Conservation (phyloP, 805 yeast species). For the Candida ponderosae region DNA sequence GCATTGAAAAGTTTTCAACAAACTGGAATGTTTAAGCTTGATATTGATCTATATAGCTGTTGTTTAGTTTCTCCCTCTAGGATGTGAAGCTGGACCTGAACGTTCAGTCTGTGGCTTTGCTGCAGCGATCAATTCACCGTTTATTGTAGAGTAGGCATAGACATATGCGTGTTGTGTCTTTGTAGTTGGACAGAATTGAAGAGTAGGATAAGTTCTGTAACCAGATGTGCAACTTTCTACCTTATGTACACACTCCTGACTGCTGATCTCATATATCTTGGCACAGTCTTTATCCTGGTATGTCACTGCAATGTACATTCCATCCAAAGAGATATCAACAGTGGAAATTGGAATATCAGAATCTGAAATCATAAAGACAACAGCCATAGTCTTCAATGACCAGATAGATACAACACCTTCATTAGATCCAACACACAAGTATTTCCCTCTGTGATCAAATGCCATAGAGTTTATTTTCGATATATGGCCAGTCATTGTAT, state of each 20-base stretch:
- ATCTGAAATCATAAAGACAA: slow-evolving; percentile 28
- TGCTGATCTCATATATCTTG: slow-evolving; percentile 28
- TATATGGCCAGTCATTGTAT: slow-evolving; percentile 36
- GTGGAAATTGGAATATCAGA: slow-evolving; percentile 35
- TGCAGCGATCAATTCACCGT: slow-evolving; percentile 10
- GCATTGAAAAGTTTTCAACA: no score
- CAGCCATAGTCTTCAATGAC: slow-evolving; percentile 33
- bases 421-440: slow-evolving; percentile 44
- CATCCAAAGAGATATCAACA: slow-evolving; percentile 36
- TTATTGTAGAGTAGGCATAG: slow-evolving; percentile 21
- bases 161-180: no score
- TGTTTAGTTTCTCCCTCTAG: no score
- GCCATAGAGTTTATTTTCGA: slow-evolving; percentile 39
- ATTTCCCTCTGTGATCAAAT: slow-evolving; percentile 46
- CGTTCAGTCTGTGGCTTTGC: not conserved
- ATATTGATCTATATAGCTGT: no score
- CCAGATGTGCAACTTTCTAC: slow-evolving; percentile 13
- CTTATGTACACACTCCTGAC: slow-evolving; percentile 15
- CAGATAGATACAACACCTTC: slow-evolving; percentile 51
- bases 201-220: slow-evolving; percentile 14
- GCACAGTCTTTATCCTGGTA: slow-evolving; percentile 34
- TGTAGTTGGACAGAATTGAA: slow-evolving; percentile 25
- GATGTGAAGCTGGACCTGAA: no score
- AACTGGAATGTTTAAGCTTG: no score
- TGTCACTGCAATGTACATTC: slow-evolving; percentile 35